phyloP scores from a whole-genome alignment of 2,329 filamentous ascomycete genomes.

The Calonectria montana region DNA sequence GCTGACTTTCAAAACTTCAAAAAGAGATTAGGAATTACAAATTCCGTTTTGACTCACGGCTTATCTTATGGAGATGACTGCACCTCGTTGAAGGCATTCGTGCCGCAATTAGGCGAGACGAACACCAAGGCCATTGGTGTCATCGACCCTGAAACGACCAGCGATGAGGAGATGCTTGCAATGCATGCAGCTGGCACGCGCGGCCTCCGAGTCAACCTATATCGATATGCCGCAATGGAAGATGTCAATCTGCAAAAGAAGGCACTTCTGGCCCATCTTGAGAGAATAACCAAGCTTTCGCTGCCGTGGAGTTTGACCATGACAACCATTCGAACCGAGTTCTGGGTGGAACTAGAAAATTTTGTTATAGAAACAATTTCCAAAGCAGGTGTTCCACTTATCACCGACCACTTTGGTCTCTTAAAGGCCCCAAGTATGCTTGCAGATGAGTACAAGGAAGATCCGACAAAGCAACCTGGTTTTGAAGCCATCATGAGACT shows the following conservation, averaged over 20 bases:
- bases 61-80: slow-evolving; percentile 51
- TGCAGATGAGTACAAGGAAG: slow-evolving; percentile 27
- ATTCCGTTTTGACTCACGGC: slow-evolving; percentile 51
- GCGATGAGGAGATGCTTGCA: slow-evolving; percentile 19
- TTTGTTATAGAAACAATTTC: slow-evolving; percentile 13
- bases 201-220: slow-evolving; percentile 51
- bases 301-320: slow-evolving; percentile 31
- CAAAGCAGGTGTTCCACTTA: slow-evolving; percentile 27
- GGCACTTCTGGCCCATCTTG: slow-evolving; percentile 44
- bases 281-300: slow-evolving; percentile 21
- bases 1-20: slow-evolving; percentile 30
- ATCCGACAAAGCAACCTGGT: slow-evolving; percentile 42
- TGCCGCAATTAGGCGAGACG: slow-evolving; percentile 38
- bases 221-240: slow-evolving; percentile 50
- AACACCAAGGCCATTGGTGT: slow-evolving; percentile 35
- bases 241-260: slow-evolving; percentile 48
- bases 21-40: slow-evolving; percentile 39
- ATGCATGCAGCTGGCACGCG: slow-evolving; percentile 43
- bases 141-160: slow-evolving; percentile 25
- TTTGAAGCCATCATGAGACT: slow-evolving; percentile 38
- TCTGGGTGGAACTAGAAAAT: slow-evolving; percentile 19
- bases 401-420: slow-evolving; percentile 53
- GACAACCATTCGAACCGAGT: slow-evolving; percentile 28
- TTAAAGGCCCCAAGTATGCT: slow-evolving; percentile 50
- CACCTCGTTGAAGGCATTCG: slow-evolving; percentile 46